Base-by-base conservation (phyloP, 139 green algal genomes). In the Raphidocelis subcapitata region DNA sequence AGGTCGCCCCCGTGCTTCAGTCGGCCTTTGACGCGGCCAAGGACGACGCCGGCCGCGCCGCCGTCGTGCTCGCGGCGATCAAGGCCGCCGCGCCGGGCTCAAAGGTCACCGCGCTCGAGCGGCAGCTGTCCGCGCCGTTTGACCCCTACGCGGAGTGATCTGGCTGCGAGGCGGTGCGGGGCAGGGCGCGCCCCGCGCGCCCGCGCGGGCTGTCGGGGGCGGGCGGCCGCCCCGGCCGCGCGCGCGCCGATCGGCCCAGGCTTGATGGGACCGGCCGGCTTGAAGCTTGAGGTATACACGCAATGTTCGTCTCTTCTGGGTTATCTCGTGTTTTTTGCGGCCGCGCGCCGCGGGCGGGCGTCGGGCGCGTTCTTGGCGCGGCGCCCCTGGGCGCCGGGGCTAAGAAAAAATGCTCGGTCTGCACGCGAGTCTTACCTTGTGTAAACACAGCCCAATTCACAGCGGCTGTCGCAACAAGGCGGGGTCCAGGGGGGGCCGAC, bases 11-110 rank as follows among this genome's bases (percentile, higher is more conserved):
- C 8, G 60, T 78, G 37, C 10, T 33, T 24, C 44, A 36, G n/a
- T 23, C 70, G 26, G 70, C 62, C 31, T 77, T 77, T 68, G 68
- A 49, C 3, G 35, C 51, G 21, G 55, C 31, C 20, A 41, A 47
- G 2, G 74, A 79, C 18, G 60, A 62, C 31, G 72, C 67, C 21
- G 62, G 63, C n/a, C 79, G 77, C 62, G 83, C 83, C 23, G 70
- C 68, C 33, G 74, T 62, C 24, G 57, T 85, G n/a, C 79, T 89
- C 63, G 65, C 64, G 10, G 74, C 77, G n/a, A 61, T 89, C 55
- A 82, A 82, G 69, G 55, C 69, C 26, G 65, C 71, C 2, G 72
- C 75, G 35, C 77, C 72, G 8, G 52, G n/a, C 32, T 32, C 29
- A 20, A 67, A 83, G 63, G 67, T 87, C 29, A 64, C 51, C 36